A percentile compares a stretch with the other conserved stretches of the same genome.
phyloP scores from a whole-genome alignment of 2,329 filamentous ascomycete species.

The Aspergillus quadrilineatus region DNA sequence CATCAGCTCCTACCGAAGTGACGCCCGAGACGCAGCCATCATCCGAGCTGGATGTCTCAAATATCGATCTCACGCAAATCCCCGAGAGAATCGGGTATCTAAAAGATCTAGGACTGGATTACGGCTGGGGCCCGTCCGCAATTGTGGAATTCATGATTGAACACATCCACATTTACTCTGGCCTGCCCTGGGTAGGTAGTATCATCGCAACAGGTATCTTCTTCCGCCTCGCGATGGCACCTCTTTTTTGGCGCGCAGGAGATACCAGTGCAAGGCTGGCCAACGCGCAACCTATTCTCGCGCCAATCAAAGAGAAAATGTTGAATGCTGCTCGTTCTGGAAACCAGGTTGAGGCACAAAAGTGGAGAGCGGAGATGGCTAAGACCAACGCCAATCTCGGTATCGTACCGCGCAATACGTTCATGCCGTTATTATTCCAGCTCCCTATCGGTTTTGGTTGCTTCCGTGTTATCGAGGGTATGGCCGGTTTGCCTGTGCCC shows the following conservation, averaged over 20 bases:
- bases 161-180: conserved; percentile 72
- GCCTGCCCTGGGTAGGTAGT: conserved; percentile 78
- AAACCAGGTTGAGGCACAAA: conserved; percentile 51
- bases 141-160: conserved; percentile 75
- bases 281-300: conserved; percentile 57
- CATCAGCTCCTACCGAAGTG: conserved; percentile 20
- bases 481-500: conserved; percentile 77
- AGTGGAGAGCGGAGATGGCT: conserved; percentile 50
- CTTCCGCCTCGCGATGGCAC: conserved; percentile 65
- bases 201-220: conserved; percentile 65
- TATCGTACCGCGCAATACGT: conserved; percentile 51
- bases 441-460: conserved; percentile 75
- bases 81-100: conserved; percentile 81
- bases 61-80: conserved; percentile 52
- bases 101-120: conserved; percentile 79
- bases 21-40: conserved; percentile 1
- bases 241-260: conserved; percentile 62
- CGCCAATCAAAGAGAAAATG: conserved; percentile 59
- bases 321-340: conserved; percentile 42
- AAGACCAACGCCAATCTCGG: conserved; percentile 57
- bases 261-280: conserved; percentile 64
- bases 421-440: conserved; percentile 58
- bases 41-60: conserved; percentile 25
- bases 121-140: conserved; percentile 75
- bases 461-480: conserved; percentile 73